Conservation (phyloP, 495 filamentous ascomycete genomes). For the Penicillium alfredii region DNA sequence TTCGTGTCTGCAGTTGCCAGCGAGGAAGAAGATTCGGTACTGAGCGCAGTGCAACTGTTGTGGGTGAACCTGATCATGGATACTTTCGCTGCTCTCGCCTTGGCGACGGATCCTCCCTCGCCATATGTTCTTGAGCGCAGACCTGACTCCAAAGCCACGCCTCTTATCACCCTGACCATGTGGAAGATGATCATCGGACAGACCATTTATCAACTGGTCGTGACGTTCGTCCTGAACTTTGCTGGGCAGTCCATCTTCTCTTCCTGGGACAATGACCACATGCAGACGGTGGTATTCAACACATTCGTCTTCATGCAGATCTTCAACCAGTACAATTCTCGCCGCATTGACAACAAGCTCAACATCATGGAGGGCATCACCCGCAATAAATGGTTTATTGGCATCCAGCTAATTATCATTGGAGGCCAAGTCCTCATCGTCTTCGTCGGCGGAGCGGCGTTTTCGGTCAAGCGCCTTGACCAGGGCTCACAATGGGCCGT, state of each 20-base stretch:
- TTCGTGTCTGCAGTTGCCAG: slow-evolving; percentile 74
- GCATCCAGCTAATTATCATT: slow-evolving; percentile 76
- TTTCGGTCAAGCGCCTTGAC: slow-evolving; percentile 55
- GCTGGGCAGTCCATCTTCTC: slow-evolving; percentile 57
- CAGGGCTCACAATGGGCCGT: slow-evolving; percentile 65
- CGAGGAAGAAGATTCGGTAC: slow-evolving; percentile 58
- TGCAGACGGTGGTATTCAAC: slow-evolving; percentile 78
- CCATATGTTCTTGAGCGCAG: slow-evolving; percentile 63
- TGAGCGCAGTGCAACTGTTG: slow-evolving; percentile 79
- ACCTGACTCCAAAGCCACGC: slow-evolving; percentile 70
- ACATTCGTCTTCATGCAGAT: slow-evolving; percentile 95
- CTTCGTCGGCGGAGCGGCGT: slow-evolving; percentile 68
- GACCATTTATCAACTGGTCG: slow-evolving; percentile 73
- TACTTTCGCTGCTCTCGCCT: slow-evolving; percentile 88
- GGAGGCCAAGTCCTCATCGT: slow-evolving; percentile 76
- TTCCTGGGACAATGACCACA: slow-evolving; percentile 38
- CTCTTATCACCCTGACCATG: slow-evolving; percentile 74
- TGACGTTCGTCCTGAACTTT: slow-evolving; percentile 74
- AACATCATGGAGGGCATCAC: slow-evolving; percentile 84
- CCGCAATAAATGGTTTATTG: slow-evolving; percentile 75
- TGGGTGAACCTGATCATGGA: slow-evolving; percentile 97
- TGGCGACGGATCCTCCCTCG: slow-evolving; percentile 78
- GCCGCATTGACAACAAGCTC: slow-evolving; percentile 81
- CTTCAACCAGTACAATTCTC: slow-evolving; percentile 76
- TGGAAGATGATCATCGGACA: slow-evolving; percentile 95